Conservation (phyloP, 2,329 filamentous ascomycete species). For the Colletotrichum abscissum region DNA sequence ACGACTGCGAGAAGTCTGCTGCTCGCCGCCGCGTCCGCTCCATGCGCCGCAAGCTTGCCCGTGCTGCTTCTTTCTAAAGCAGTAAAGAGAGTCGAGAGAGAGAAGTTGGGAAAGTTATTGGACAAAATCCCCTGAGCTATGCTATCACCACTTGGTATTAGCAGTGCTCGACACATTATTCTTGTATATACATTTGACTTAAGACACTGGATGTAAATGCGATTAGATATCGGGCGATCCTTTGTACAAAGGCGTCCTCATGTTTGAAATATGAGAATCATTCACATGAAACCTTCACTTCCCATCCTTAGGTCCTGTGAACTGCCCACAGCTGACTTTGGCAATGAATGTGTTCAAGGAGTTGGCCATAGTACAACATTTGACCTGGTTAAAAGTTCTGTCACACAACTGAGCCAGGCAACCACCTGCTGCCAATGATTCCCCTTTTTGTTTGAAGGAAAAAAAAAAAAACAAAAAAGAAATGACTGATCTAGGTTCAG, state of each 20-base stretch:
- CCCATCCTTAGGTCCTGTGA: neutral
- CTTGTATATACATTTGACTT: slow-evolving; percentile 34
- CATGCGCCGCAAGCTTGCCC: slow-evolving; percentile 20
- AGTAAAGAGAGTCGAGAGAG: neutral
- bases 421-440: too few species aligned
- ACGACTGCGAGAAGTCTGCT: slow-evolving; percentile 26
- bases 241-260: slow-evolving; percentile 20
- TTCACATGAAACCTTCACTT: neutral
- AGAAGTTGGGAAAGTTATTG: neutral
- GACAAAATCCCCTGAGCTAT: neutral
- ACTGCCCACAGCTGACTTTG: neutral
- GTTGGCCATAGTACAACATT: too few species aligned
- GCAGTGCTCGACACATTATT: neutral
- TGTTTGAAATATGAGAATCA: slow-evolving; percentile 27
- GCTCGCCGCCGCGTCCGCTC: slow-evolving; percentile 31
- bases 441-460: too few species aligned
- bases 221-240: slow-evolving; percentile 15
- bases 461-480: too few species aligned
- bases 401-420: too few species aligned
- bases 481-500: too few species aligned
- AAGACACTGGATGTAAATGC: slow-evolving; percentile 34
- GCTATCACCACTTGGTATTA: neutral
- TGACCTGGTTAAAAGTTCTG: fast-evolving
- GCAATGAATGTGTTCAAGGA: fast-evolving
- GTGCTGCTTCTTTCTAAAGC: neutral